These are phyloP conservation scores for Thecamonas trahens DNA, from an alignment of 78 protist species.

Conservation along the genomic window DNA sequence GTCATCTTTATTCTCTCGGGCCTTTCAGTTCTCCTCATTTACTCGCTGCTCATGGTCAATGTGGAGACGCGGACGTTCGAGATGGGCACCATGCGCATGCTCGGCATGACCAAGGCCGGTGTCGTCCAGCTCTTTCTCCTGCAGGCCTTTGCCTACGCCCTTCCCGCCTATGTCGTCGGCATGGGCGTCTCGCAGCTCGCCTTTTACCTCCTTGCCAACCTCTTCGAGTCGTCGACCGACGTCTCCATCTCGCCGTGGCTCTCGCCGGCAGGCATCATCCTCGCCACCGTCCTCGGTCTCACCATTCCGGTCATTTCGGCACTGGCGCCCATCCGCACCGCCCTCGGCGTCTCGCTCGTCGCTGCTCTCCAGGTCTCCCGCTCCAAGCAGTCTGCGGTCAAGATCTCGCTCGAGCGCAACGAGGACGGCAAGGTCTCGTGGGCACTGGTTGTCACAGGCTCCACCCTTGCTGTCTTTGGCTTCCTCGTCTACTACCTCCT, in stretches of 20 bases:
- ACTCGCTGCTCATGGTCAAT: conserved; percentile 76
- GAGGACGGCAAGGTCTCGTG: conserved; percentile 22
- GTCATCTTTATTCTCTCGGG: conserved; percentile 51
- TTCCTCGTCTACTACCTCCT: conserved; percentile 71
- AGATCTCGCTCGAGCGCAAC: conserved; percentile 57
- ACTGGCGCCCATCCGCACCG: conserved; percentile 72
- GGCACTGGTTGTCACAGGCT: conserved; percentile 53
- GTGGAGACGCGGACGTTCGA: conserved; percentile 87
- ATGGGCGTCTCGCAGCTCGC: conserved; percentile 8
- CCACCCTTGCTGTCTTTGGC: conserved; percentile 45
- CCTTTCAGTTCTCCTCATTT: conserved; percentile 69
- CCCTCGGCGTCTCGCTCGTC: conserved; percentile 37
- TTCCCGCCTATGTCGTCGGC: conserved; percentile 64
- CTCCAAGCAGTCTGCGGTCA: conserved; percentile 56
- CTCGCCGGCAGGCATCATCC: conserved; percentile 14
- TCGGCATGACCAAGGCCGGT: conserved; percentile 61
- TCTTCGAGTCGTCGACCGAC: background rate
- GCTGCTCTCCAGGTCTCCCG: conserved; percentile 68
- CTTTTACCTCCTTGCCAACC: background rate
- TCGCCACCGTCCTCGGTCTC: conserved; percentile 61
- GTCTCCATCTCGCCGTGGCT: background rate
- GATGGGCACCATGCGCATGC: conserved; percentile 73
- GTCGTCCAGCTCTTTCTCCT: conserved; percentile 54
- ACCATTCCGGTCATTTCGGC: conserved; percentile 63
- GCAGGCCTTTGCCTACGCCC: conserved; percentile 55